Evolutionary conservation across 148 eudicot species (phyloP).

Genomic region (Diospyros kaki): DNA sequence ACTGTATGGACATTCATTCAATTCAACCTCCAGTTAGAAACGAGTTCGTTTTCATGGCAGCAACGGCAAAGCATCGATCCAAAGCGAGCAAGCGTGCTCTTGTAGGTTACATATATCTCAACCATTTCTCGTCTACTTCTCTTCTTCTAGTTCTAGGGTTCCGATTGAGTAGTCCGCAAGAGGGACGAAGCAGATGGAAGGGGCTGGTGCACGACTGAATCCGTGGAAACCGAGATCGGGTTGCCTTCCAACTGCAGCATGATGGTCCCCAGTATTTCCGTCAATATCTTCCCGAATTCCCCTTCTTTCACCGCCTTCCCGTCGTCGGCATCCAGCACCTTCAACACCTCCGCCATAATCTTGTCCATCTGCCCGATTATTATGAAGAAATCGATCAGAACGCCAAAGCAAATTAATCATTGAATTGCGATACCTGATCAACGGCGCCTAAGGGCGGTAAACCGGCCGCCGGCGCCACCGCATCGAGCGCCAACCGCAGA

Average conservation of each 20-base stretch:
- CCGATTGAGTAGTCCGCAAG: constrained; percentile 22
- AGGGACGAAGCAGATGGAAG: constrained; percentile 57
- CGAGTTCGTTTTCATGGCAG: too few species aligned
- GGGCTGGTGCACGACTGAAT: constrained; percentile 87
- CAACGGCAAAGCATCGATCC: too few species aligned
- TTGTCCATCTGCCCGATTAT: constrained; percentile 55
- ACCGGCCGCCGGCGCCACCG: constrained; percentile 69
- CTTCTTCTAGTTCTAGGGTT: too few species aligned
- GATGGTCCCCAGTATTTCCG: constrained; percentile 66
- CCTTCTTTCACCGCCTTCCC: constrained; percentile 72
- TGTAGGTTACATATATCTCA: too few species aligned
- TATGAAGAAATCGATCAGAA: too few species aligned
- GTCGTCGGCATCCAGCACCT: constrained; percentile 64
- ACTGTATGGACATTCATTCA: too few species aligned
- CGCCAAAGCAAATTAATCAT: too few species aligned
- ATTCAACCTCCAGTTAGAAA: too few species aligned
- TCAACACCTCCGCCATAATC: constrained; percentile 36
- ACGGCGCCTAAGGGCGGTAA: constrained; percentile 86
- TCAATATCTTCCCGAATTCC: constrained; percentile 75
- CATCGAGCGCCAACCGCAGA: constrained; percentile 59
- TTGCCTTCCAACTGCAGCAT: constrained; percentile 80
- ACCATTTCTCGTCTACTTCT: too few species aligned
- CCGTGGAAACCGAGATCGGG: constrained; percentile 56
- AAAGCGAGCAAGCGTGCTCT: too few species aligned
- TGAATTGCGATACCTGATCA: constrained; percentile 44